These are phyloP conservation scores for Stephanodiscus triporus DNA, from an alignment of 108 stramenopile genomes.

Conservation along the genomic window DNA sequence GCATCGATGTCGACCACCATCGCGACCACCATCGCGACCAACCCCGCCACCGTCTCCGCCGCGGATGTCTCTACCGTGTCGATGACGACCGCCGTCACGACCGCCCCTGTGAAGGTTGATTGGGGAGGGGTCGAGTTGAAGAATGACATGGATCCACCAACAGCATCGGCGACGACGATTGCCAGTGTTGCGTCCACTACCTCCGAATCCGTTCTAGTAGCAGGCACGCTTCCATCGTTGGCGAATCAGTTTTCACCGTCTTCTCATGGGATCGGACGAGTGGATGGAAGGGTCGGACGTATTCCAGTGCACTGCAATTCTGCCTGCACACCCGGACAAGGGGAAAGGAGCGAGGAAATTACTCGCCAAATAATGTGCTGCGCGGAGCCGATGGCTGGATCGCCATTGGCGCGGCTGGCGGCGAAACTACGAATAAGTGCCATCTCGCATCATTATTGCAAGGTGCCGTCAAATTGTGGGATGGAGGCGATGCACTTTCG, in stretches of 20 bases:
- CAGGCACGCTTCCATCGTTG: slow-evolving; percentile 22
- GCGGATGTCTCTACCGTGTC: not conserved
- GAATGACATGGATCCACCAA: not conserved
- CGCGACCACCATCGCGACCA: not conserved
- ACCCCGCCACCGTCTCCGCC: no score
- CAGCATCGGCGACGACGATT: not conserved
- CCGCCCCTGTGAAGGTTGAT: not conserved
- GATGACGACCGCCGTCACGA: not conserved
- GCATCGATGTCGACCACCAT: not conserved
- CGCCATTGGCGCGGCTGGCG: slow-evolving; percentile 14
- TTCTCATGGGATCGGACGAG: slow-evolving; percentile 18
- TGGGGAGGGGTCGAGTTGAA: not conserved
- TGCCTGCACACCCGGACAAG: slow-evolving; percentile 24
- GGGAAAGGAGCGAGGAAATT: slow-evolving; percentile 8
- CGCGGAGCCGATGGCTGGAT: slow-evolving; percentile 11
- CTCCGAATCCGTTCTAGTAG: not conserved
- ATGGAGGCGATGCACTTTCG: not conserved
- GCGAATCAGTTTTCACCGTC: slow-evolving; percentile 5
- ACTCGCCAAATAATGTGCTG: slow-evolving; percentile 30
- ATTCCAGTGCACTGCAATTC: slow-evolving; percentile 4
- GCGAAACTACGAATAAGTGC: slow-evolving; percentile 1
- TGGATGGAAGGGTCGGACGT: slow-evolving; percentile 27
- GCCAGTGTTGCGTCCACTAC: not conserved
- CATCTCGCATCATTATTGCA: slow-evolving; percentile 8
- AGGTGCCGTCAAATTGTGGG: slow-evolving; percentile 14